Evolutionary conservation across 495 filamentous ascomycete species (phyloP).

Genomic region (Aspergillus homomorphus): DNA sequence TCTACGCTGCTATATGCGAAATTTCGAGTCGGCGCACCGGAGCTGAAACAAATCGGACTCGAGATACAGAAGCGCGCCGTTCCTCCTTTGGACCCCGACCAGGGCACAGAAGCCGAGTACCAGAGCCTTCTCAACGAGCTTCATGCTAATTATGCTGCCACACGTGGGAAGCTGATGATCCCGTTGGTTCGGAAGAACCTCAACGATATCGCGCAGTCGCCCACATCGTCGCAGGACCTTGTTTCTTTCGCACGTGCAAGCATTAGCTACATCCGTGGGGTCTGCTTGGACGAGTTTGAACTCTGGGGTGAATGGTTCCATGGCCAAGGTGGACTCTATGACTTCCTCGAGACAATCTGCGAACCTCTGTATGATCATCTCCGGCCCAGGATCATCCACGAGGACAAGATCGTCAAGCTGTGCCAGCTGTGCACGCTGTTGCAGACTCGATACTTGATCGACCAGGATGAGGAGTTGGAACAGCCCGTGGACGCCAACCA

Average conservation of each 20-base stretch:
- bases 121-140: constrained; percentile 63
- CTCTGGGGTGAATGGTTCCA: constrained; percentile 76
- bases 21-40: constrained; percentile 65
- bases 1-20: constrained; percentile 76
- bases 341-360: constrained; percentile 69
- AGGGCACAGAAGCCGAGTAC: constrained; percentile 63
- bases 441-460: constrained; percentile 77
- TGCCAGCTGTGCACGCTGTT: constrained; percentile 79
- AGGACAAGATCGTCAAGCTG: constrained; percentile 67
- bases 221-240: constrained; percentile 64
- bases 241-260: constrained; percentile 66
- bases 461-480: constrained; percentile 67
- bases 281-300: constrained; percentile 72
- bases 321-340: constrained; percentile 63
- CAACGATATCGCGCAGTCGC: constrained; percentile 59
- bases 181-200: constrained; percentile 63
- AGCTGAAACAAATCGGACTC: constrained; percentile 62
- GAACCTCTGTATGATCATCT: constrained; percentile 75
- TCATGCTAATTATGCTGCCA: constrained; percentile 62
- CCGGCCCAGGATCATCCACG: constrained; percentile 66
- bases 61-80: constrained; percentile 69
- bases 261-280: constrained; percentile 66
- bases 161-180: constrained; percentile 55
- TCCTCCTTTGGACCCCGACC: constrained; percentile 55
- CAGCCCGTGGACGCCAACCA: constrained; percentile 45